phyloP scores from a whole-genome alignment of 495 filamentous ascomycete genomes.

The Podospora sp. region DNA sequence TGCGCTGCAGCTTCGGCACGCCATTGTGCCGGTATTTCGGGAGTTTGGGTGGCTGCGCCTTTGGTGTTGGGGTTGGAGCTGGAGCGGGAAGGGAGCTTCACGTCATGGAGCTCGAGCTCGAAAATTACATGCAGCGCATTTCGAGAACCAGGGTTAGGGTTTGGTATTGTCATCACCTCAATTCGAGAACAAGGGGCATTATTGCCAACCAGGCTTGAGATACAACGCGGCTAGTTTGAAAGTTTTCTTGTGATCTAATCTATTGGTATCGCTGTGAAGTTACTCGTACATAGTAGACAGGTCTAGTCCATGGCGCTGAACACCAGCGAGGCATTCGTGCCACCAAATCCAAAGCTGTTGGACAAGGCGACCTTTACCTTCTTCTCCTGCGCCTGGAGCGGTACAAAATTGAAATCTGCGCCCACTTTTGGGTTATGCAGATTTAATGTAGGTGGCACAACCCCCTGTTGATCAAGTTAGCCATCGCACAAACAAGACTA shows the following conservation, averaged over 20 bases:
- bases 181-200: too few species aligned
- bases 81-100: slow-evolving; percentile 1
- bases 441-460: slow-evolving; percentile 87
- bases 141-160: slow-evolving; percentile 33
- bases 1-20: slow-evolving; percentile 32
- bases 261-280: background rate
- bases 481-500: background rate
- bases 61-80: slow-evolving; percentile 12
- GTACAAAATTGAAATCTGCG: slow-evolving; percentile 87
- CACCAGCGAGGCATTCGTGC: slow-evolving; percentile 90
- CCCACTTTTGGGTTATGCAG: slow-evolving; percentile 67
- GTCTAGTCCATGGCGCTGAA: slow-evolving; percentile 59
- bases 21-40: slow-evolving; percentile 28
- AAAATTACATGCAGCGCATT: background rate
- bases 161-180: background rate
- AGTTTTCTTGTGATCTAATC: background rate
- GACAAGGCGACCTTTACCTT: slow-evolving; percentile 75
- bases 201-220: too few species aligned
- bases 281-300: background rate
- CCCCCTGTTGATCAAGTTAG: slow-evolving; percentile 57
- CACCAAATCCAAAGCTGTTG: slow-evolving; percentile 98
- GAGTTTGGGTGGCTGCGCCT: background rate
- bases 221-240: too few species aligned
- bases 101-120: slow-evolving; percentile 17
- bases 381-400: slow-evolving; percentile 67